phyloP scores from a whole-genome alignment of 345 rosid species.

The Brassica juncea region DNA sequence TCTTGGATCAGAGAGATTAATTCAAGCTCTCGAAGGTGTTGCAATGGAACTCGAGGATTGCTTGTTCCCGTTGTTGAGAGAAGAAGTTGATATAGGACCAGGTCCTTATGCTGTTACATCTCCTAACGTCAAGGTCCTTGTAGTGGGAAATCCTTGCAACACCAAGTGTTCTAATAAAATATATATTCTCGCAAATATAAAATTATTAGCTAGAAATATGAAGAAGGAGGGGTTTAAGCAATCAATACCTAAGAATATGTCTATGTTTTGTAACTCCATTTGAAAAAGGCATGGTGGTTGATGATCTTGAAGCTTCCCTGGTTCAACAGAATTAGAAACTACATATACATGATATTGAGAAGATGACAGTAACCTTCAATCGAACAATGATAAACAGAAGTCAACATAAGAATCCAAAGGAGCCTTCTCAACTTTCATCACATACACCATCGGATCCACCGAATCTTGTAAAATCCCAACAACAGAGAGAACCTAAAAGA shows the following conservation, averaged over 20 bases:
- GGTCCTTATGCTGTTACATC: constrained; percentile 79
- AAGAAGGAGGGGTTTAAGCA: neutral
- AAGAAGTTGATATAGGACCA: constrained; percentile 72
- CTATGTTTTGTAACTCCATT: neutral
- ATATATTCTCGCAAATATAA: neutral
- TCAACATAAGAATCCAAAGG: constrained; percentile 98
- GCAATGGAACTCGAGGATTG: constrained; percentile 99
- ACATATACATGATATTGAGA: neutral
- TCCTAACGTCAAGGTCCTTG: constrained; percentile 79
- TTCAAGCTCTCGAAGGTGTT: constrained; percentile 98
- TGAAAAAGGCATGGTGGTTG: neutral
- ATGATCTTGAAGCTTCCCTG: neutral
- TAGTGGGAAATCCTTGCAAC: constrained; percentile 97
- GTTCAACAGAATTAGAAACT: neutral
- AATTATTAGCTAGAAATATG: neutral
- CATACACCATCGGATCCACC: constrained; percentile 97
- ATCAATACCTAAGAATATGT: neutral
- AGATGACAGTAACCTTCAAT: neutral
- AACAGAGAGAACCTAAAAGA: constrained; percentile 74
- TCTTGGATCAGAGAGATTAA: constrained; percentile 88
- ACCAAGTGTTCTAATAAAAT: constrained; percentile 60
- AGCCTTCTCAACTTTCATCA: constrained; percentile 98
- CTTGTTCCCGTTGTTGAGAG: constrained; percentile 83
- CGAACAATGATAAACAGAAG: neutral
- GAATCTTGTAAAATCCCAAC: constrained; percentile 96